Base-by-base conservation (phyloP, 106 monocot species). In the Dendrobium nobile region DNA sequence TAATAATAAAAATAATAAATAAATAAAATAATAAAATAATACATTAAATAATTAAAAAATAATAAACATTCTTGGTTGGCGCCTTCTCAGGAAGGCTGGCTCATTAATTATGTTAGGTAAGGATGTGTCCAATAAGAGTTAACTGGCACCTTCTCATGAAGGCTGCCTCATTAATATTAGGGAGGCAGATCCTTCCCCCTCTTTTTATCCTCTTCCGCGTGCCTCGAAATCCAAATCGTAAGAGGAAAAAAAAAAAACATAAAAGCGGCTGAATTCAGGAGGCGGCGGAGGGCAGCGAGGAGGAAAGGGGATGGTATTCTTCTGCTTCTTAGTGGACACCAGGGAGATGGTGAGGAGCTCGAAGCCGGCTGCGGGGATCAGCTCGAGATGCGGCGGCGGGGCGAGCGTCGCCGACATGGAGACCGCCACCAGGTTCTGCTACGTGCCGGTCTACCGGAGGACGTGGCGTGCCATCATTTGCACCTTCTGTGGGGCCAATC, bases 251-350 rank as follows among this genome's bases (percentile, higher is more conserved):
- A n/a, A 70, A 77, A 37, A 18, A 4, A 11, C 58, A 18, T 2
- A 4, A 2, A 44, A 9, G 7, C 44, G 44, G 44, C 44, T 5
- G 44, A 5, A 9, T 9, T 9, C 37, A 37, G 37, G 37, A 37
- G 37, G 44, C 44, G 44, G 44, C 44, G 44, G 44, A 44, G 44
- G 13, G 0, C 3, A 51, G 13, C 1, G 13, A 13, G 9, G 51
- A 13, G 13, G 28, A 28, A 28, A 28, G 28, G 15, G 90, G 90
- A 93, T 90, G 67, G 90, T 91, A 79, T 96, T 96, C 84, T 96
- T 96, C 84, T 96, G 96, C 84, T 96, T 96, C 80, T 48, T 96
- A 77, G 96, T 96, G 74, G 96, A 96, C 68, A 93, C 90, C 75
- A 79, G 82, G 58, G 77, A 88, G 84, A 84, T 47, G 85, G 84